Base-by-base conservation (phyloP, 352 stramenopile species). In the Phytopythium helicoides region DNA sequence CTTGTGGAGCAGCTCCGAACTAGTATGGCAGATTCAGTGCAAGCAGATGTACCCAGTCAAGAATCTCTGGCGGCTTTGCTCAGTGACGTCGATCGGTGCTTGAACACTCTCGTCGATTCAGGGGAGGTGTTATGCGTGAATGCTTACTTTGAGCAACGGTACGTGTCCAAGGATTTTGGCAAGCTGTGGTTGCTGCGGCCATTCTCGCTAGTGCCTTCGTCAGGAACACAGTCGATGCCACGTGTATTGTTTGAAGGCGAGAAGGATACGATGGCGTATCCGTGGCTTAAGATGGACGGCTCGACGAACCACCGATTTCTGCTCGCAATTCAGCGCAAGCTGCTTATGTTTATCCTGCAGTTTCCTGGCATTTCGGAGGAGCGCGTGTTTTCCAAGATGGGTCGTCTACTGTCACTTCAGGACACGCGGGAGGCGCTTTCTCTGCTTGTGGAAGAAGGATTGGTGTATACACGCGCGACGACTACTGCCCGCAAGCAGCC, bases 281-380 rank as follows among this genome's bases (percentile, higher is more conserved):
- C 82, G 23, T 93, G 82, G 82, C 66, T 91, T 23, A 89, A 89
- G 57, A 93, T 91, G 82, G 72, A 91, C 49, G 80, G 82, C 25
- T 74, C 67, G 46, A 79, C 73, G 26, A 89, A 93, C 52, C 80
- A 82, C 56, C 71, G 66, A 23, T 93, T 93, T 47, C 34, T 93
- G 15, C 86, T 89, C 23, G 69, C 74, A 22, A 83, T 93, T 40
- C 82, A 93, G 53, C 82, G 82, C 39, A 90, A 88, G 51, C 42
- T 93, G 38, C 54, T 93, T 19, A 47, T 72, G 22, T 64, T 75
- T 19, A 64, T 93, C 31, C 35, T 91, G 36, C 46, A 80, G 47
- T 56, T 56, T 2, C 82, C 82, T 1, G 82, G 82, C 26, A 77
- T 89, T 35, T 78, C 69, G 5, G 82, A 89, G 52, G 70, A 76